These are phyloP conservation scores for Coniochaeta sp. DNA, from an alignment of 2,329 filamentous ascomycete species.

Conservation along the genomic window DNA sequence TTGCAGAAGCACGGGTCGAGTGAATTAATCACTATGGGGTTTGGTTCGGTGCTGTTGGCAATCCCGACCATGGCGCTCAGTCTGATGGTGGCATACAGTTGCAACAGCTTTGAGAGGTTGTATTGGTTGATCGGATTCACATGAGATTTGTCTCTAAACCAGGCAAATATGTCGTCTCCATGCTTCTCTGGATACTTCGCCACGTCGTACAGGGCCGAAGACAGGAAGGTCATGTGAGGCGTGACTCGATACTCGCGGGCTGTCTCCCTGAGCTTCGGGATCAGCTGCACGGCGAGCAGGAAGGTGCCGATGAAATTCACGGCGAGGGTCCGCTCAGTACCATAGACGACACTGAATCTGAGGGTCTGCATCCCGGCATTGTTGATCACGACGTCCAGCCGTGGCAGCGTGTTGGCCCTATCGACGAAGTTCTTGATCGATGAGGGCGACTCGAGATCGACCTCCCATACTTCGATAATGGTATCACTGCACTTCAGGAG, in stretches of 20 bases:
- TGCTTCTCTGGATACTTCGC: conserved; percentile 13
- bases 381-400: conserved; percentile 28
- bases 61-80: conserved; percentile 4
- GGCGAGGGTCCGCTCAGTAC: conserved; percentile 6
- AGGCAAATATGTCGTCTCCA: conserved; percentile 12
- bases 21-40: conserved; percentile 14
- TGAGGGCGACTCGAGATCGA: conserved; percentile 27
- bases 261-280: conserved; percentile 10
- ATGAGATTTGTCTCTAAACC: conserved; percentile 9
- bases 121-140: conserved; percentile 8
- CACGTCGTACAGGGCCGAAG: conserved; percentile 10
- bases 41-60: background rate
- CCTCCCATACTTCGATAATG: conserved; percentile 29
- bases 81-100: conserved; percentile 7
- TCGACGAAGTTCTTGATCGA: conserved; percentile 25
- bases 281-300: conserved; percentile 7
- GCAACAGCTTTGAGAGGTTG: conserved; percentile 13
- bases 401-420: conserved; percentile 13
- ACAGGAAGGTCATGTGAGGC: conserved; percentile 6
- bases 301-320: conserved; percentile 12
- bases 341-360: conserved; percentile 7
- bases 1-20: conserved; percentile 15
- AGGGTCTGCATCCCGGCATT: conserved; percentile 22
- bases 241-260: conserved; percentile 1
- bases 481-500: conserved; percentile 11